Evolutionary conservation across 1,284 basidiomycete genomes (phyloP).

Genomic region (Leccinum ponderosum): DNA sequence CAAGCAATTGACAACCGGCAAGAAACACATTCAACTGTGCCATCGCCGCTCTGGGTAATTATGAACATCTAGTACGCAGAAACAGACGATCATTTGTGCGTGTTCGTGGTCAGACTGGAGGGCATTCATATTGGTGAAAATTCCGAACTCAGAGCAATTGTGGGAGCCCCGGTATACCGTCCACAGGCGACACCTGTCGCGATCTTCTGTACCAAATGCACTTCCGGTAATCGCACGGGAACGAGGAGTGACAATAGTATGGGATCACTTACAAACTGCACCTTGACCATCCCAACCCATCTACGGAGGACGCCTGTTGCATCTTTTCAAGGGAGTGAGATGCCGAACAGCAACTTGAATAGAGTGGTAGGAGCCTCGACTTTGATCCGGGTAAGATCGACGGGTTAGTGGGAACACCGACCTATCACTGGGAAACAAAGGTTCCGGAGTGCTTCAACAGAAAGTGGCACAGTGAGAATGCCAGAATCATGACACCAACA

Average conservation of each 20-base stretch:
- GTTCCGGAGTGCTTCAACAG: neutral
- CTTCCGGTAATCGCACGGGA: neutral
- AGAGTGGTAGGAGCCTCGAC: neutral
- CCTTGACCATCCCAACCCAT: too few relatives aligned
- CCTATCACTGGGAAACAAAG: neutral
- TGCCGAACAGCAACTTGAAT: neutral
- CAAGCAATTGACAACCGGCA: neutral
- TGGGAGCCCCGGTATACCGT: fast-evolving
- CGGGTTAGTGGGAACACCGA: neutral
- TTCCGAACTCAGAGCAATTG: neutral
- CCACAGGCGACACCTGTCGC: neutral
- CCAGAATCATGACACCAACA: neutral
- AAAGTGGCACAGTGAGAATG: neutral
- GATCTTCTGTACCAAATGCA: neutral
- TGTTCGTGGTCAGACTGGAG: neutral
- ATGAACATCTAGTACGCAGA: neutral
- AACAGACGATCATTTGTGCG: neutral
- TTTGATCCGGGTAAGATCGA: neutral
- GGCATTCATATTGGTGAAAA: neutral
- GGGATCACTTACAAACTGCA: too few relatives aligned
- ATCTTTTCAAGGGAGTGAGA: too few relatives aligned
- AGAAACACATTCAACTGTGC: neutral
- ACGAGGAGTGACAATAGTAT: neutral
- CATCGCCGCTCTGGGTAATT: neutral
- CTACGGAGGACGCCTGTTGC: too few relatives aligned